These are phyloP conservation scores for Tetracladium setigerum DNA, from an alignment of 495 filamentous ascomycete species.

Conservation along the genomic window DNA sequence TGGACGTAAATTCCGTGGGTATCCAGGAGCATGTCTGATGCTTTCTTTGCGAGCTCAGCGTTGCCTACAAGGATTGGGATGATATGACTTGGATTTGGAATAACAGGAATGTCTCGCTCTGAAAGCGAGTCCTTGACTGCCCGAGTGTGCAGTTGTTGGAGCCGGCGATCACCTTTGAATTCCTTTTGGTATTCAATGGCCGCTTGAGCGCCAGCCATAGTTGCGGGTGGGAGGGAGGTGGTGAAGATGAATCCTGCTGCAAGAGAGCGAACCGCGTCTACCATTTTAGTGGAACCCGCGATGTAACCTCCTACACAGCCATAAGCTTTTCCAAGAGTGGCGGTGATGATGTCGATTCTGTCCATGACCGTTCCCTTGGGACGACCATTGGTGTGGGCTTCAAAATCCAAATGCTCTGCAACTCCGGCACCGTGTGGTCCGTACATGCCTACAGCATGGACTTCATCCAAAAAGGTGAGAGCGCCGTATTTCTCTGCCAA, in stretches of 20 bases:
- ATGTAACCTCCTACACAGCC: conserved; percentile 98
- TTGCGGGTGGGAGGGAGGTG: conserved; percentile 88
- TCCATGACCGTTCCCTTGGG: conserved; percentile 88
- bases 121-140: conserved; percentile 77
- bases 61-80: conserved; percentile 90
- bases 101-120: conserved; percentile 85
- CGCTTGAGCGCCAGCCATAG: conserved; percentile 88
- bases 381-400: conserved; percentile 57
- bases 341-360: conserved; percentile 94
- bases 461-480: conserved; percentile 95
- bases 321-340: conserved; percentile 94
- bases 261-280: conserved; percentile 92
- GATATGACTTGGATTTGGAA: conserved; percentile 96
- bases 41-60: conserved; percentile 85
- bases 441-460: conserved; percentile 99
- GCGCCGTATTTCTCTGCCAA: conserved; percentile 96
- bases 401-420: conserved; percentile 93
- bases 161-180: conserved; percentile 71
- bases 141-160: conserved; percentile 93
- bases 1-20: conserved; percentile 94
- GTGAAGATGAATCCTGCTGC: conserved; percentile 99
- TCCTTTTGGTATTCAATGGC: conserved; percentile 89
- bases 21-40: conserved; percentile 79
- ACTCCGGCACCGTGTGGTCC: conserved; percentile 94
- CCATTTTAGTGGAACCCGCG: conserved; percentile 77